Evolutionary conservation across 306 rosid genomes (phyloP).

Genomic region (Hylodesmum podocarpum): DNA sequence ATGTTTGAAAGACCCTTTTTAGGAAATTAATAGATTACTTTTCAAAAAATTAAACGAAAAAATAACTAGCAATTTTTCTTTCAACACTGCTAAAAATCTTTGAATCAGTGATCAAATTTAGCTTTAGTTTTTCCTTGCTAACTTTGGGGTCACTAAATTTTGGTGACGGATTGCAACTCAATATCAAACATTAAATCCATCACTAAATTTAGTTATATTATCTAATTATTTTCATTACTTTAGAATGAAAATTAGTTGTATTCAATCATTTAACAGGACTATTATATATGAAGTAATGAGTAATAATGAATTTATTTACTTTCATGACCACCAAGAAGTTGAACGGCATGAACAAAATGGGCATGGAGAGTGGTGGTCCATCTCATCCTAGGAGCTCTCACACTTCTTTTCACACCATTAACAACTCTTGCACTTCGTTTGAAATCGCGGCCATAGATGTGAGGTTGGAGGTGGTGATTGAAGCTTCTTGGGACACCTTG

Average conservation of each 20-base stretch:
- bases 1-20: background rate
- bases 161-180: too few relatives aligned
- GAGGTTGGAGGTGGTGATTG: conserved; percentile 48
- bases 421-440: conserved; percentile 54
- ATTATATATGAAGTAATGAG: too few relatives aligned
- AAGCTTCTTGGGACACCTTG: conserved; percentile 41
- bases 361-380: conserved; percentile 99
- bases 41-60: background rate
- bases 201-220: too few relatives aligned
- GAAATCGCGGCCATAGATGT: conserved; percentile 68
- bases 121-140: background rate
- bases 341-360: conserved; percentile 96
- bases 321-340: conserved; percentile 98
- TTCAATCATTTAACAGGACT: too few relatives aligned
- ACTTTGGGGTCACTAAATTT: too few relatives aligned
- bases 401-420: conserved; percentile 61
- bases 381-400: conserved; percentile 97
- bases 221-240: too few relatives aligned
- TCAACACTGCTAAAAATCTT: background rate
- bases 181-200: too few relatives aligned
- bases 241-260: too few relatives aligned
- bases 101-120: background rate
- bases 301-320: conserved; percentile 50
- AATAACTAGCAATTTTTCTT: background rate
- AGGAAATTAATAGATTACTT: background rate